Percentiles rank a stretch among this genome's conserved stretches.
These are phyloP conservation scores for Auriscalpium vulgare DNA, from an alignment of 768 basidiomycete genomes.

Conservation along the genomic window DNA sequence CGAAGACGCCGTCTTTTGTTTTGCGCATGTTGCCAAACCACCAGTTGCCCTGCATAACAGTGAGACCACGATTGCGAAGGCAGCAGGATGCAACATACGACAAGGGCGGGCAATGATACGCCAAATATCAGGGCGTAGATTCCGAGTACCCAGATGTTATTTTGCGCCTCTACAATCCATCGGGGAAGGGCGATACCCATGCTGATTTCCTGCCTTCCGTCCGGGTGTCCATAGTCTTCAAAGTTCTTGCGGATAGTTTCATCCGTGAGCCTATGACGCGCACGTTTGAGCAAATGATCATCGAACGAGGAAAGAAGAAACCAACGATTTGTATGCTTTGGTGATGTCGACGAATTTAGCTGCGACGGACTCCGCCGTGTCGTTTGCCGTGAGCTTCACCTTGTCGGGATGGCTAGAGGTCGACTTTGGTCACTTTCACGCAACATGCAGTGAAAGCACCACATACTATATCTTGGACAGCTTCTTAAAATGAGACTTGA, in stretches of 20 bases:
- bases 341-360: constrained; percentile 87
- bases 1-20: constrained; percentile 89
- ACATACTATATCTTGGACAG: constrained; percentile 77
- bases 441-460: background rate
- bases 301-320: constrained; percentile 5
- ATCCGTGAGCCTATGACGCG: constrained; percentile 65
- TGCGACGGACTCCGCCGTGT: constrained; percentile 82
- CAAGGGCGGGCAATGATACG: constrained; percentile 74
- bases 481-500: constrained; percentile 93
- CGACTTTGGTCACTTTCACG: background rate
- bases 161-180: constrained; percentile 89
- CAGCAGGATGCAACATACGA: constrained; percentile 38
- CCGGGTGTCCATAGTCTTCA: constrained; percentile 86
- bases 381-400: constrained; percentile 71
- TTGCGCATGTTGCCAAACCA: constrained; percentile 89
- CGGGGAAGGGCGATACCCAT: constrained; percentile 93
- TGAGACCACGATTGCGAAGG: background rate
- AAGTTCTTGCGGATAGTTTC: constrained; percentile 87
- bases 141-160: constrained; percentile 86
- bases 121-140: constrained; percentile 87
- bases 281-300: background rate
- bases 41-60: constrained; percentile 63
- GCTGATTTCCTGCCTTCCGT: constrained; percentile 89
- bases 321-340: constrained; percentile 94
- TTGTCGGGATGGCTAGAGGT: constrained; percentile 88